Evolutionary conservation across 345 rosid species (phyloP).

Genomic region (Syzygium aqueum): DNA sequence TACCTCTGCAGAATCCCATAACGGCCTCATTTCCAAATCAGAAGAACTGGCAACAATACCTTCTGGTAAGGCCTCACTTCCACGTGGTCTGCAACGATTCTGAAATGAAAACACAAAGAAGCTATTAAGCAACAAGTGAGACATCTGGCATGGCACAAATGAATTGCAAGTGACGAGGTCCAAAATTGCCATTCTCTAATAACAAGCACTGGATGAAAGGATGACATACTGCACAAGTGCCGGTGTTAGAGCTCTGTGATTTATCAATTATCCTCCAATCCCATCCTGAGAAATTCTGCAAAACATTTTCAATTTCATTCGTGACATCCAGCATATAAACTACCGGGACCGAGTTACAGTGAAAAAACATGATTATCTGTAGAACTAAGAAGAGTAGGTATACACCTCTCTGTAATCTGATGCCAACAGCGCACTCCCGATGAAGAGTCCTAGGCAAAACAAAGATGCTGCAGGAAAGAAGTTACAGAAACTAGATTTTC

Average conservation of each 20-base stretch:
- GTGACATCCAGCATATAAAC: background rate
- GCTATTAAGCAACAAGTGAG: background rate
- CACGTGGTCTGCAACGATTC: conserved; percentile 38
- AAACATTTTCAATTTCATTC: background rate
- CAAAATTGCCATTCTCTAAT: background rate
- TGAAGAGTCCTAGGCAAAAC: conserved; percentile 30
- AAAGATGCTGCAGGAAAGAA: conserved; percentile 27
- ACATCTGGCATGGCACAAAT: background rate
- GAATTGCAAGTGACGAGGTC: background rate
- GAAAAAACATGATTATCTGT: background rate
- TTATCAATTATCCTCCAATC: background rate
- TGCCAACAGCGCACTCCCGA: conserved; percentile 19
- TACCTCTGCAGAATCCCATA: conserved; percentile 52
- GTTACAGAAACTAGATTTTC: conserved; percentile 26
- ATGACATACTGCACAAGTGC: conserved; percentile 34
- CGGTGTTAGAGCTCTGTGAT: conserved; percentile 3
- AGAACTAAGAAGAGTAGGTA: background rate
- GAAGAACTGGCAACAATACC: conserved; percentile 37
- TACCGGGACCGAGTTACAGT: background rate
- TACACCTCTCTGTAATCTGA: conserved; percentile 35
- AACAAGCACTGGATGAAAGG: background rate
- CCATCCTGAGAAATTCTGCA: conserved; percentile 37
- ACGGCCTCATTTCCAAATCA: conserved; percentile 51
- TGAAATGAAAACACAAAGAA: conserved; percentile 12
- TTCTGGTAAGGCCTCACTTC: conserved; percentile 45